phyloP scores from a whole-genome alignment of 2,329 filamentous ascomycete genomes.

The Fusarium decemcellulare region DNA sequence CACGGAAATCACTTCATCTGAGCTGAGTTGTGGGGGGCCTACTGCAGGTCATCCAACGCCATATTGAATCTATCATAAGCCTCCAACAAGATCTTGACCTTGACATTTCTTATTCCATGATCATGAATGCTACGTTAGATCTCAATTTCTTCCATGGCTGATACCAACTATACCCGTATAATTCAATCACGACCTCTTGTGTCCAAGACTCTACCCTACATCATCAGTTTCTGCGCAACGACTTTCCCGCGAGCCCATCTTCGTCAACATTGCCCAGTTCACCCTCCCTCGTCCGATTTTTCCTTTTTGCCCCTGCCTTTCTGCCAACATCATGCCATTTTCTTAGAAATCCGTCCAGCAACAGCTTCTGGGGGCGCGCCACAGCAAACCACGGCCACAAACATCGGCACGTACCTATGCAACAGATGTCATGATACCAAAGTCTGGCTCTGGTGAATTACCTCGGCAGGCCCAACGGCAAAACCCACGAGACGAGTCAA shows the following conservation, averaged over 20 bases:
- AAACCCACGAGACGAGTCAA: neutral
- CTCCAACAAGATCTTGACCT: neutral
- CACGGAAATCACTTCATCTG: neutral
- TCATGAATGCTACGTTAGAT: neutral
- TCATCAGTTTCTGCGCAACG: neutral
- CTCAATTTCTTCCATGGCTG: neutral
- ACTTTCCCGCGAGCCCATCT: neutral
- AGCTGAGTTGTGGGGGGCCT: constrained; percentile 4
- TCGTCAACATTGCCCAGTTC: neutral
- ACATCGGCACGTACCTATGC: neutral
- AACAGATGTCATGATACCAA: neutral
- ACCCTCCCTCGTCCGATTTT: constrained; percentile 4
- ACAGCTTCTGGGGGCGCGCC: neutral
- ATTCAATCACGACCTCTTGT: neutral
- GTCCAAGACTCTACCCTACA: neutral
- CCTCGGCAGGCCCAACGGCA: neutral
- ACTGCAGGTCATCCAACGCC: neutral
- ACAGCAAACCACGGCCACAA: neutral
- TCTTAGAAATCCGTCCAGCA: constrained; percentile 1
- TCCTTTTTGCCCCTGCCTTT: neutral
- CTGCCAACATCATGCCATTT: constrained; percentile 8
- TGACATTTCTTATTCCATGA: neutral
- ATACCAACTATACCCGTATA: neutral
- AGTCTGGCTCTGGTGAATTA: neutral
- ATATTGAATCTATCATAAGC: neutral